A percentile compares a stretch with the other conserved stretches of the same genome.
Evolutionary conservation across 2,329 filamentous ascomycete genomes (phyloP).

Genomic region (Aureobasidium sp.): DNA sequence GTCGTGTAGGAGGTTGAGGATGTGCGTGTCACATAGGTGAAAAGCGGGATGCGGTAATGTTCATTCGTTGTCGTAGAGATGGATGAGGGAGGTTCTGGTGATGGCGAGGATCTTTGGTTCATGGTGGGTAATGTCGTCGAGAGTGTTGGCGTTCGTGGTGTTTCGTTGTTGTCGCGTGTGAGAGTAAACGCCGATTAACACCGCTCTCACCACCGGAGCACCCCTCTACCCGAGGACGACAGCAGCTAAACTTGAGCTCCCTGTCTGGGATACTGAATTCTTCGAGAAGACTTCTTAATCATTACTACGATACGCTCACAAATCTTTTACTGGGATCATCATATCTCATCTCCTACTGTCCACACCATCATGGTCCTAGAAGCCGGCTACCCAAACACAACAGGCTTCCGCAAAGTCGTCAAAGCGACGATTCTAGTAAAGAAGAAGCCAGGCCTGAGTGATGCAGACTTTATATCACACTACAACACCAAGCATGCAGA

Average conservation of each 20-base stretch:
- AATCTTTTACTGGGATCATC: neutral
- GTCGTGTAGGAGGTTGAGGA: neutral
- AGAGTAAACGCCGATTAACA: neutral
- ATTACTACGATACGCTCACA: no score
- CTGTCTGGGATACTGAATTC: neutral
- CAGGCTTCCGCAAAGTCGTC: constrained; percentile 41
- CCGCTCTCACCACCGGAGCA: neutral
- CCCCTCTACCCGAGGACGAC: constrained; percentile 1
- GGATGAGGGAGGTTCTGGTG: neutral
- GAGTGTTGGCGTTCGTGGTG: neutral
- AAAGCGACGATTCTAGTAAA: constrained; percentile 42
- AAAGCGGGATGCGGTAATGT: neutral
- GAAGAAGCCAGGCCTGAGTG: constrained; percentile 41
- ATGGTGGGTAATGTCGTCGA: neutral
- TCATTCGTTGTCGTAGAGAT: neutral
- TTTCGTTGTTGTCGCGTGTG: neutral
- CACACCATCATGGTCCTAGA: constrained; percentile 31
- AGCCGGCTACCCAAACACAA: constrained; percentile 39
- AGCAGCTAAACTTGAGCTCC: neutral
- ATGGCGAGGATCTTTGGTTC: neutral
- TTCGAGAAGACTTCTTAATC: neutral
- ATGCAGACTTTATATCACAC: constrained; percentile 39
- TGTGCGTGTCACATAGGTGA: neutral
- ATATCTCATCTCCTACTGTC: neutral
- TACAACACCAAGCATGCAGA: constrained; percentile 42